phyloP scores from a whole-genome alignment of 73 alveolate genomes.

The Paramecium primaurelia region DNA sequence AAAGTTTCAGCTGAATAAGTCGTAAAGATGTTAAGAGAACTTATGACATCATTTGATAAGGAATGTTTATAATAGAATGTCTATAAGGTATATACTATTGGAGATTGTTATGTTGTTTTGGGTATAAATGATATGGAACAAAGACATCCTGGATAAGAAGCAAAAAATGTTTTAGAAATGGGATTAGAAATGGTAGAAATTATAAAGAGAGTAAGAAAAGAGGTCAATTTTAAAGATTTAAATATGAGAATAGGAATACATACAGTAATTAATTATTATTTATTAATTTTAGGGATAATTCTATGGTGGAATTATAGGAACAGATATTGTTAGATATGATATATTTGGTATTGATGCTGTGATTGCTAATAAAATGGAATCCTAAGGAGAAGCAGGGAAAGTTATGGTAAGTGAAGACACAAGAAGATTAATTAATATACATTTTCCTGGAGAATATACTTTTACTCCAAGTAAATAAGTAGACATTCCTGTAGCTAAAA shows the following conservation, averaged over 20 bases:
- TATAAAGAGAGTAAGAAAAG: conserved; percentile 41
- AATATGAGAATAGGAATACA: conserved; percentile 63
- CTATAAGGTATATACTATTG: conserved; percentile 58
- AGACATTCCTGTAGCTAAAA: conserved; percentile 48
- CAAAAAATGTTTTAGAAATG: conserved; percentile 55
- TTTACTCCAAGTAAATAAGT: conserved; percentile 44
- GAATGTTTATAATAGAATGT: conserved; percentile 55
- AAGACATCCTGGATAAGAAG: conserved; percentile 57
- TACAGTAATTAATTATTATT: neutral
- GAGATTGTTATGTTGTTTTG: conserved; percentile 64
- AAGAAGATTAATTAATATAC: conserved; percentile 35
- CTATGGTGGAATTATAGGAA: conserved; percentile 58
- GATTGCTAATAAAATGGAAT: conserved; percentile 64
- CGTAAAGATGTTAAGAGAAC: conserved; percentile 69
- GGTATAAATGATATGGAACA: conserved; percentile 54
- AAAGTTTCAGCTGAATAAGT: conserved; percentile 80
- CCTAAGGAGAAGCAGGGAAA: conserved; percentile 54
- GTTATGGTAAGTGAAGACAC: conserved; percentile 63
- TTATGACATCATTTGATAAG: conserved; percentile 57
- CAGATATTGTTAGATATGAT: conserved; percentile 64
- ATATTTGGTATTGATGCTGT: conserved; percentile 59
- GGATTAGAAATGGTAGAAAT: conserved; percentile 52
- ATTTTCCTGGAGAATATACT: conserved; percentile 44
- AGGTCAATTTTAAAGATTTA: neutral
- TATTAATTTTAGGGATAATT: conserved; percentile 31